phyloP scores from a whole-genome alignment of 495 filamentous ascomycete species.

The Entonaema liquescens region DNA sequence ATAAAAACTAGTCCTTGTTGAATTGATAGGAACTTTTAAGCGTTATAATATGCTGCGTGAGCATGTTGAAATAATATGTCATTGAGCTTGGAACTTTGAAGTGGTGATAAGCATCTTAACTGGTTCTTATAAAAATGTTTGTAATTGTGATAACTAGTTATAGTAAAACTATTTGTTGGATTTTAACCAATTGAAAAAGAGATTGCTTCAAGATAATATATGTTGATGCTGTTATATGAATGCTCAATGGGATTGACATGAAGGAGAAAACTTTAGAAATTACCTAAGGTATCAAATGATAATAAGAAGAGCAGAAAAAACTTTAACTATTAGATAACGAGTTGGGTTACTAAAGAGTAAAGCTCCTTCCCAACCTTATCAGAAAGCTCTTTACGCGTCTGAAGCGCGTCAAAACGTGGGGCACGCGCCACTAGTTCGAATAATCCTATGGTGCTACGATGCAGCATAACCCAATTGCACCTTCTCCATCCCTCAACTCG shows the following conservation, averaged over 20 bases:
- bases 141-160: not conserved
- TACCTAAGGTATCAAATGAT: not conserved
- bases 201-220: no score
- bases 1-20: not conserved
- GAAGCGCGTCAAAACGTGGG: conserved; percentile 36
- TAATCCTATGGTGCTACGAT: not conserved
- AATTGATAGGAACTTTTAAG: not conserved
- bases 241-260: not conserved
- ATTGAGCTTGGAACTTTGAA: not conserved
- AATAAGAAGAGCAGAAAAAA: not conserved
- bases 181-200: no score
- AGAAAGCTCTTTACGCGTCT: conserved; percentile 39
- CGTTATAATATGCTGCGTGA: no score
- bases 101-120: no score
- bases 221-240: no score
- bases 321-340: not conserved
- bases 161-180: no score
- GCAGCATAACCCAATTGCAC: not conserved
- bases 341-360: not conserved
- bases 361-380: conserved; percentile 7
- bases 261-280: not conserved
- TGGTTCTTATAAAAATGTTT: no score
- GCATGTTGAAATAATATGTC: not conserved
- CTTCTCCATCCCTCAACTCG: not conserved
- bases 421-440: conserved; percentile 15